phyloP scores from a whole-genome alignment of 2,329 filamentous ascomycete genomes.

The Phaeoacremonium minimum region DNA sequence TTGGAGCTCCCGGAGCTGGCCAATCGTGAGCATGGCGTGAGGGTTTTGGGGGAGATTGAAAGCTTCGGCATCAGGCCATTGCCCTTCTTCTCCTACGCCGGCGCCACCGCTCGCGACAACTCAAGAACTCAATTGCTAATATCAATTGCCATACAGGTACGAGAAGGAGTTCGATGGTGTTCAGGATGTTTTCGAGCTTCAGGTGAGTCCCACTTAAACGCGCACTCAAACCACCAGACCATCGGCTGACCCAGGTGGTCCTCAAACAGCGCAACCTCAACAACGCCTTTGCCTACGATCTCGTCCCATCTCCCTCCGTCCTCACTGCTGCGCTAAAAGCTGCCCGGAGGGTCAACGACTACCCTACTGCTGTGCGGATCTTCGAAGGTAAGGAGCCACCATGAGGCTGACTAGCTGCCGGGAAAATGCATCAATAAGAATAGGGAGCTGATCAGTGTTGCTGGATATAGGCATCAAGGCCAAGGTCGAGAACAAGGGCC shows the following conservation, averaged over 20 bases:
- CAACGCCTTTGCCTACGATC: constrained; percentile 99
- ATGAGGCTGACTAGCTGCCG: neutral
- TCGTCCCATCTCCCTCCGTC: constrained; percentile 90
- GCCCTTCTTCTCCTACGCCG: too few species aligned
- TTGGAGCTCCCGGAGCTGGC: neutral
- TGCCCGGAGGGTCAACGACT: constrained; percentile 95
- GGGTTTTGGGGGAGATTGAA: too few species aligned
- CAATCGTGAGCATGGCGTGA: too few species aligned
- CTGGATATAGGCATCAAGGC: constrained; percentile 82
- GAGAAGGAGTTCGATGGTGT: constrained; percentile 99
- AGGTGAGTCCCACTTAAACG: constrained; percentile 58
- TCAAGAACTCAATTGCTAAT: constrained; percentile 35
- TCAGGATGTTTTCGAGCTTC: constrained; percentile 98
- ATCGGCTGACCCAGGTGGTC: constrained; percentile 5
- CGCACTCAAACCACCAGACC: constrained; percentile 5
- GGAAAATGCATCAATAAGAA: neutral
- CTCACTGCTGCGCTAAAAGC: constrained; percentile 88
- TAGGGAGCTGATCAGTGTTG: constrained; percentile 2
- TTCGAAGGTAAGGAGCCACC: constrained; percentile 75
- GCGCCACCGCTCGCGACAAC: too few species aligned
- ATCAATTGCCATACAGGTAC: constrained; percentile 60
- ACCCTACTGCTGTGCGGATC: constrained; percentile 93
- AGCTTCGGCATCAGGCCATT: too few species aligned
- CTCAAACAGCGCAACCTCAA: constrained; percentile 72
- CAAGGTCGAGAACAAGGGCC: constrained; percentile 97